phyloP scores from a whole-genome alignment of 176 grass and related monocot genomes.

The Hyparrhenia diplandra region DNA sequence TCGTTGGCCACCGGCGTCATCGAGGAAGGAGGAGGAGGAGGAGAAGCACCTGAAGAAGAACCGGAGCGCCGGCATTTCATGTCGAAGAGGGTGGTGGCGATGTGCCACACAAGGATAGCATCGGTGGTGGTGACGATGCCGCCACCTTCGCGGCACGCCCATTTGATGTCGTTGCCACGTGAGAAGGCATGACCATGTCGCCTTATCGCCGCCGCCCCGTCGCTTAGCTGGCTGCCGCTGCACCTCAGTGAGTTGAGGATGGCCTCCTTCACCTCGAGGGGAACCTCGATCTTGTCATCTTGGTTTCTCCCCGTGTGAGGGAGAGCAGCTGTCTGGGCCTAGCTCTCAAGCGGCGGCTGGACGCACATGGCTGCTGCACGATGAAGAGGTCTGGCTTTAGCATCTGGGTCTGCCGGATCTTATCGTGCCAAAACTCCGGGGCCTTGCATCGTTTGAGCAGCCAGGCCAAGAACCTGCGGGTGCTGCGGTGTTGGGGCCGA shows the following conservation, averaged over 20 bases:
- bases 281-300: too few relatives aligned
- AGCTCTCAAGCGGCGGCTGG: not conserved
- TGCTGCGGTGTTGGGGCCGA: rapidly evolving
- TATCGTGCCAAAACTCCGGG: not conserved
- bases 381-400: not conserved
- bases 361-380: not conserved
- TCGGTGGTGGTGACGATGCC: not conserved
- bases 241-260: not conserved
- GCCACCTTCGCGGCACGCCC: not conserved
- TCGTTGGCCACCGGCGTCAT: too few relatives aligned
- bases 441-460: not conserved
- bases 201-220: not conserved
- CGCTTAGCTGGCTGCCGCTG: not conserved
- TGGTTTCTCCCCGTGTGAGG: too few relatives aligned
- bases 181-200: too few relatives aligned
- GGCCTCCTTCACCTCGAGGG: not conserved
- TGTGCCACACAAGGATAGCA: not conserved
- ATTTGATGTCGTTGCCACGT: not conserved
- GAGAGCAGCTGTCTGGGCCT: too few relatives aligned
- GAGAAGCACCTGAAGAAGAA: too few relatives aligned
- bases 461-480: not conserved
- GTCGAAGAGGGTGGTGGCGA: not conserved
- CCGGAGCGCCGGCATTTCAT: too few relatives aligned
- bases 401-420: not conserved
- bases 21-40: too few relatives aligned